Percentiles rank a stretch among this genome's conserved stretches.
Evolutionary conservation across 225 moss, liverwort and hornwort genomes (phyloP).

Genomic region (Bryum argenteum): DNA sequence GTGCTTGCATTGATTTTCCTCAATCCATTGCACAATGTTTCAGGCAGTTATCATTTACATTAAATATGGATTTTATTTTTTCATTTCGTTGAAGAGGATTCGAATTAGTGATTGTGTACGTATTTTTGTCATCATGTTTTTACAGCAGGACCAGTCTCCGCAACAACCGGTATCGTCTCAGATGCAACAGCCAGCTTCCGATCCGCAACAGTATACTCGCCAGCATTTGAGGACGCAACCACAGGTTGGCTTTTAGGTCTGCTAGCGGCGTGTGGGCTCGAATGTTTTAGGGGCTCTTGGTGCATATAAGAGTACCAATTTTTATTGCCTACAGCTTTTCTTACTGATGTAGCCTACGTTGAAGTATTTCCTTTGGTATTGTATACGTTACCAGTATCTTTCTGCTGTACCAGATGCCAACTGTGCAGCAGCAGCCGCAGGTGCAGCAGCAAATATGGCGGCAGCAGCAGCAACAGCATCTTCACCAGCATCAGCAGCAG

Average conservation of each 20-base stretch:
- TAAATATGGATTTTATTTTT: background rate
- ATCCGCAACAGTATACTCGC: conserved; percentile 55
- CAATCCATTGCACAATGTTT: background rate
- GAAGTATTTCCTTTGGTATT: background rate
- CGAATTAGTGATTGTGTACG: conserved; percentile 19
- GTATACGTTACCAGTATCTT: background rate
- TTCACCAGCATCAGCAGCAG: conserved; percentile 45
- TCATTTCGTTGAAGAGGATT: background rate
- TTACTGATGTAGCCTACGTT: background rate
- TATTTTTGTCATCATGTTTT: conserved; percentile 24
- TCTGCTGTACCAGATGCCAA: conserved; percentile 40
- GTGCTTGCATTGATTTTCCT: conserved; percentile 12
- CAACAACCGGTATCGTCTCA: conserved; percentile 58
- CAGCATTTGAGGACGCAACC: conserved; percentile 51
- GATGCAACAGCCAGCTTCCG: conserved; percentile 64
- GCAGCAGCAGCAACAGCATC: conserved; percentile 48
- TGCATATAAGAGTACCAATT: conserved; percentile 1
- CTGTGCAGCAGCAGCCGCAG: conserved; percentile 53
- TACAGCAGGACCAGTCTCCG: conserved; percentile 61
- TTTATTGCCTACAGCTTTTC: background rate
- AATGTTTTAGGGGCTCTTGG: conserved; percentile 18
- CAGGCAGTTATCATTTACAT: background rate
- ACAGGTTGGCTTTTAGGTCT: conserved; percentile 39
- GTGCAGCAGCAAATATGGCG: conserved; percentile 42
- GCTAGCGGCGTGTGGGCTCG: conserved; percentile 6